Evolutionary conservation across 176 grass and related monocot species (phyloP), one percentile per base, ranked within the genome.

Genomic region (Ananas comosus): DNA sequence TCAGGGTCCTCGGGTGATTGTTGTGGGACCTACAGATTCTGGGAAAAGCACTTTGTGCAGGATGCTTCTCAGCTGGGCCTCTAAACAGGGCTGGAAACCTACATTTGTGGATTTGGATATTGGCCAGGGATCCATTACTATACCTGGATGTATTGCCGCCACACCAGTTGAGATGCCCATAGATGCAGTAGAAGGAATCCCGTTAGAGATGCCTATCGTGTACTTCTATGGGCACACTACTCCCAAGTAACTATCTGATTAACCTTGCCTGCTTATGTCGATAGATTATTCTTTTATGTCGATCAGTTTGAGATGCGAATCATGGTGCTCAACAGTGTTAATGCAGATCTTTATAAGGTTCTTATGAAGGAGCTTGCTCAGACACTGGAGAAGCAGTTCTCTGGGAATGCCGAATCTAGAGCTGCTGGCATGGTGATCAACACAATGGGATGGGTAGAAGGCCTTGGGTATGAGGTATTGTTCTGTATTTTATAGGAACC

Each of bases 401-500:
- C 80, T 70, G 89, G 94, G 11, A 97, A 93, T 88, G 82, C 84
- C 69, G 89, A 97, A 90, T 89, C 89, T 66, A 91, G 84, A 81
- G 93, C 93, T 71, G 88, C 93, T 0, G 89, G 93, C 75, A 90
- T 97, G 89, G 66, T 97, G 56, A 90, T 97, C 64, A 97, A 97
- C 51, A 90, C 86, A 24, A 97, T 97, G 86, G 94, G 94, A n/a
- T 97, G 94, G 94, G 94, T 97, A 70, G 94, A 97, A 92, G 89
- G 89, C 48, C 89, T 97, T 80, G 94, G 94, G 19, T 92, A 90
- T 18, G 89, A 92, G 86, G 94, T 97, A 72, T 11, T 65, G 8
- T 53, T 70, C 18, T 75, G 13, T 24, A 24, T 9, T 22, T 53
- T 68, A 69, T 13, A 10, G 17, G 19, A 14, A 49, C 16, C 69